Percentiles rank a stretch among this genome's conserved stretches.
Evolutionary conservation across 2,329 filamentous ascomycete genomes (phyloP).

Genomic region (Colletotrichum sojae): DNA sequence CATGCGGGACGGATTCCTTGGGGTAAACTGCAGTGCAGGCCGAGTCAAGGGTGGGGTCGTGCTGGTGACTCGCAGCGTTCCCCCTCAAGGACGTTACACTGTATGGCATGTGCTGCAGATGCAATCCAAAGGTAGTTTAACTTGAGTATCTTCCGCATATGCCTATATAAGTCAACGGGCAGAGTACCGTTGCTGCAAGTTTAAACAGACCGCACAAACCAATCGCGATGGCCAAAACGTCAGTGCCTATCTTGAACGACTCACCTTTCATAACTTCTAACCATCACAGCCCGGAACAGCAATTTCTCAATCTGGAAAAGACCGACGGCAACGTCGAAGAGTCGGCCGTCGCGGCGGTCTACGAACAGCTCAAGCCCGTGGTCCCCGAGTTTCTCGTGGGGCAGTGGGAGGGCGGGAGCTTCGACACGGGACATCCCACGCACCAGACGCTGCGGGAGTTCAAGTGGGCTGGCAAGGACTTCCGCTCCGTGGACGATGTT

Average conservation of each 20-base stretch:
- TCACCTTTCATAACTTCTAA: neutral
- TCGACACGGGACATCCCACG: constrained; percentile 46
- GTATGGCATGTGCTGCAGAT: neutral
- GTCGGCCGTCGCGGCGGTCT: constrained; percentile 21
- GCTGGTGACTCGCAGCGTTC: constrained; percentile 4
- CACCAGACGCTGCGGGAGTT: constrained; percentile 43
- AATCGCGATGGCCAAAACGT: constrained; percentile 5
- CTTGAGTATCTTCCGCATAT: no score
- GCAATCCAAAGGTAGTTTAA: neutral
- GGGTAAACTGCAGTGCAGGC: neutral
- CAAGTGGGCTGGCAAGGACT: constrained; percentile 51
- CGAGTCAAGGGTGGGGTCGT: constrained; percentile 9
- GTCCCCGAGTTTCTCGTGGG: constrained; percentile 46
- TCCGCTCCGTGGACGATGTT: constrained; percentile 47
- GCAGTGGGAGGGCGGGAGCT: constrained; percentile 47
- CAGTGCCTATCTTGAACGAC: neutral
- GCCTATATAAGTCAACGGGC: no score
- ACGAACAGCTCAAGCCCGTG: constrained; percentile 44
- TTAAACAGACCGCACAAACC: neutral
- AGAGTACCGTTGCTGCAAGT: neutral
- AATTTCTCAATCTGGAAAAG: constrained; percentile 1
- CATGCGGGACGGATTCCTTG: neutral
- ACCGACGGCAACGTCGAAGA: constrained; percentile 4
- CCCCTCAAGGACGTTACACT: neutral
- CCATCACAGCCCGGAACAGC: neutral